phyloP scores from a whole-genome alignment of 441 rosid genomes.

The Populus tomentosa region DNA sequence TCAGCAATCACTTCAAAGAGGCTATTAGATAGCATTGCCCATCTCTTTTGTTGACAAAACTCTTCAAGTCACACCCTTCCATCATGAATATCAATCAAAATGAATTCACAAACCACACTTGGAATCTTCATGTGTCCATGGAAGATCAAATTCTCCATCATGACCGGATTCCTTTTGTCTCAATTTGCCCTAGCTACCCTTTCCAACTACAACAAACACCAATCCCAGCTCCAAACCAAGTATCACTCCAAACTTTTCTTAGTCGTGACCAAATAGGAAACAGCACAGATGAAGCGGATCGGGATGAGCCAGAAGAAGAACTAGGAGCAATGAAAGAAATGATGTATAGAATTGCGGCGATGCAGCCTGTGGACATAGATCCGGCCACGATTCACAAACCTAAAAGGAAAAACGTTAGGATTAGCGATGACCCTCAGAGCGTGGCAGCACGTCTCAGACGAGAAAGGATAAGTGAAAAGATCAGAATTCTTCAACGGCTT shows the following conservation, averaged over 20 bases:
- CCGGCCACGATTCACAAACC: constrained; percentile 72
- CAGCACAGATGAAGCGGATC: constrained; percentile 28
- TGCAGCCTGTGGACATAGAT: constrained; percentile 87
- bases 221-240: constrained; percentile 16
- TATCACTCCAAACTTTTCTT: constrained; percentile 18
- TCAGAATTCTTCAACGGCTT: constrained; percentile 75
- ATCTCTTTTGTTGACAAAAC: background rate
- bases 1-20: constrained; percentile 23
- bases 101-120: constrained; percentile 41
- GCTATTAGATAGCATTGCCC: background rate
- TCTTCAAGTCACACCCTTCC: constrained; percentile 5
- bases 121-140: constrained; percentile 51
- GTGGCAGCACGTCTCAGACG: constrained; percentile 81
- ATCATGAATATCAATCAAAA: constrained; percentile 56
- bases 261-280: constrained; percentile 8
- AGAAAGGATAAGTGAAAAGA: constrained; percentile 79
- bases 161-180: constrained; percentile 30
- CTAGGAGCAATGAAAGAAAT: constrained; percentile 80
- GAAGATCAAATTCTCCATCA: constrained; percentile 41
- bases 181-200: constrained; percentile 28
- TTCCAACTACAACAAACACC: constrained; percentile 14
- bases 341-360: constrained; percentile 82
- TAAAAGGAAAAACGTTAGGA: constrained; percentile 68
- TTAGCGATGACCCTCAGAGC: constrained; percentile 85
- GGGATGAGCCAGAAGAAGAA: constrained; percentile 51